Evolutionary conservation across 1,284 basidiomycete genomes (phyloP), one percentile per base, ranked within the genome.

Genomic region (Cutaneotrichosporon arboriforme): DNA sequence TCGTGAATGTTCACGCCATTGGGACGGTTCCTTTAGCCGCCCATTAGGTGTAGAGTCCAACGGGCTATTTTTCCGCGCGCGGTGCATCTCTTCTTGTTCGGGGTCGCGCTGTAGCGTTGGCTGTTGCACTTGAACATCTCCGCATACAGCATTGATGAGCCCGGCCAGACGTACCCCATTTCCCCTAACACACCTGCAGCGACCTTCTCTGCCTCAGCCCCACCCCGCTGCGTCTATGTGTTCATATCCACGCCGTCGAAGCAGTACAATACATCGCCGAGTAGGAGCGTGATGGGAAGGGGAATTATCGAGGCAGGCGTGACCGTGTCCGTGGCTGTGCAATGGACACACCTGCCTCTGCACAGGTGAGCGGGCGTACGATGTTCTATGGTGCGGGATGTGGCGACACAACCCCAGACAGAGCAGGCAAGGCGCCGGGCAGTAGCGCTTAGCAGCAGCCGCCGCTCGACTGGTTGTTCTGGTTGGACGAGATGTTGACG

Each of bases 401-500:
- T 31, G 26, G 26, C 26, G 26, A 5, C 26, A 9, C 20, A 21
- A 45, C 36, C 34, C 33, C 20, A 46, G 4, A 21, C 44, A 35
- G 34, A 36, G 26, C 22, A 43, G 38, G 13, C 17, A 37, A 26
- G n/a, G 36, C 22, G 41, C 34, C 31, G 21, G 36, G 21, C 38
- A 42, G n/a, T 15, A n/a, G 33, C 12, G 17, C 43, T 52, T 65
- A 67, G 54, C 72, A 75, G 57, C 73, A 73, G 47, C 72, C 70
- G 31, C 71, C 66, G 21, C 55, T 55, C 36, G 47, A 40, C 35
- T 55, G 26, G 36, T 53, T 50, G 47, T 50, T 45, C 52, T 65
- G 57, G 60, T 68, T 64, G 63, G 65, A 60, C 61, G 67, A 65
- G 46, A 71, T 67, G 54, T 70, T 69, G 49, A 68, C 67, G 21